These are phyloP conservation scores for Toxicodendron radicans DNA, from an alignment of 345 rosid species.

Conservation along the genomic window DNA sequence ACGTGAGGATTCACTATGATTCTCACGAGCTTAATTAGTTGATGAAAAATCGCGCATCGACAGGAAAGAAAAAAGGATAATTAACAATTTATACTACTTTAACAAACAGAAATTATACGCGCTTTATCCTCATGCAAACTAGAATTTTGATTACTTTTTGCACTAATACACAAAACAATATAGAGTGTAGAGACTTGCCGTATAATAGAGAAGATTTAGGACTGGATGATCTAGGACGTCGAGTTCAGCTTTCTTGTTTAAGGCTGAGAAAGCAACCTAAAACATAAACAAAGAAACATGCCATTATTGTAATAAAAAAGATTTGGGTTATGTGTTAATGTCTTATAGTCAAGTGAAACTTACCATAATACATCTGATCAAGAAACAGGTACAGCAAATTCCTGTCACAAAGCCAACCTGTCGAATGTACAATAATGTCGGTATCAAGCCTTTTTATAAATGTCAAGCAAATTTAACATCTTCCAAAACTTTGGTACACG, in stretches of 20 bases:
- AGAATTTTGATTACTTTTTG: too few relatives aligned
- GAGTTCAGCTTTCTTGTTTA: slow-evolving; percentile 54
- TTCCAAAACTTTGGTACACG: too few relatives aligned
- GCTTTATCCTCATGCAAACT: too few relatives aligned
- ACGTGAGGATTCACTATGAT: too few relatives aligned
- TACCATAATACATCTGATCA: slow-evolving; percentile 76
- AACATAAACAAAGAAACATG: neutral
- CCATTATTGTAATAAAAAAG: too few relatives aligned
- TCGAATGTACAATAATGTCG: neutral
- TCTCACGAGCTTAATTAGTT: too few relatives aligned
- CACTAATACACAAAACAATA: neutral
- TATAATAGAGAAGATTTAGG: slow-evolving; percentile 63
- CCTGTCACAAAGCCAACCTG: slow-evolving; percentile 83
- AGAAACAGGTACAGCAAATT: slow-evolving; percentile 73
- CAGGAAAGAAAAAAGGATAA: too few relatives aligned
- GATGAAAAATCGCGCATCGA: too few relatives aligned
- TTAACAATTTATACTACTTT: too few relatives aligned
- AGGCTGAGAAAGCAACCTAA: slow-evolving; percentile 47
- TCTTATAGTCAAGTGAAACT: slow-evolving; percentile 21
- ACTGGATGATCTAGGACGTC: slow-evolving; percentile 71
- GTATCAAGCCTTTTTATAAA: neutral
- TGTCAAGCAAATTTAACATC: too few relatives aligned
- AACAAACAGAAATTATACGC: too few relatives aligned
- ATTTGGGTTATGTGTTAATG: neutral
- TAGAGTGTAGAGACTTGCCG: slow-evolving; percentile 35